phyloP scores from a whole-genome alignment of 176 grass and related monocot species.

The Neostapfia colusana region DNA sequence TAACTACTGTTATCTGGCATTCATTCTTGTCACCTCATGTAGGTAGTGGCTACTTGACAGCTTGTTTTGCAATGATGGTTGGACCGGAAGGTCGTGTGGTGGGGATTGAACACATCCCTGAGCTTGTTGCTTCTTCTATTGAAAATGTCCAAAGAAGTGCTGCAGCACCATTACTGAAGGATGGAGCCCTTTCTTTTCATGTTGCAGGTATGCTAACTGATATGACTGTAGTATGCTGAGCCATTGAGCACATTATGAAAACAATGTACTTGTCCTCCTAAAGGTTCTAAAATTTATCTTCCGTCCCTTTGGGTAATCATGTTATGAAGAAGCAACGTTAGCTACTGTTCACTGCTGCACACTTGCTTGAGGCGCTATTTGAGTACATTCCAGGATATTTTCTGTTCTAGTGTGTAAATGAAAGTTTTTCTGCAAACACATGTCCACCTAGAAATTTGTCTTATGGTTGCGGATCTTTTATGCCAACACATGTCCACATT shows the following conservation, averaged over 20 bases:
- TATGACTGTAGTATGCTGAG: not conserved
- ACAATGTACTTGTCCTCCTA: not conserved
- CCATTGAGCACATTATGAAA: not conserved
- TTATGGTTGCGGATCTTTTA: not conserved
- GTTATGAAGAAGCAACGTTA: not conserved
- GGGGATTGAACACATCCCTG: conserved; percentile 79
- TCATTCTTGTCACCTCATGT: not conserved
- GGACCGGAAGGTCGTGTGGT: conserved; percentile 70
- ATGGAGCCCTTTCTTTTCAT: conserved; percentile 68
- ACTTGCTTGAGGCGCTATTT: not conserved
- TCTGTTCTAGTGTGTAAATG: not conserved
- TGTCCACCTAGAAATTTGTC: not conserved
- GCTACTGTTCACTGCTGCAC: not conserved
- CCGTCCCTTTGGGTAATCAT: not conserved
- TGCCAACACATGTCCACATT: not conserved
- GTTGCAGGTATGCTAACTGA: conserved; percentile 57
- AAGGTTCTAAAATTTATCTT: not conserved
- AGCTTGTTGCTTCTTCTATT: conserved; percentile 60
- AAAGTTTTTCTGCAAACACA: not conserved
- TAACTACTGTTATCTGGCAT: not conserved
- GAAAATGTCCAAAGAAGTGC: conserved; percentile 73
- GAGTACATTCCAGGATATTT: not conserved
- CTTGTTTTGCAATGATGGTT: conserved; percentile 85
- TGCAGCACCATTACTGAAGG: conserved; percentile 51
- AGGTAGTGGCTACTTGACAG: conserved; percentile 86